Base-by-base conservation (phyloP, 495 filamentous ascomycete genomes). In the Aspergillus ellipticus region DNA sequence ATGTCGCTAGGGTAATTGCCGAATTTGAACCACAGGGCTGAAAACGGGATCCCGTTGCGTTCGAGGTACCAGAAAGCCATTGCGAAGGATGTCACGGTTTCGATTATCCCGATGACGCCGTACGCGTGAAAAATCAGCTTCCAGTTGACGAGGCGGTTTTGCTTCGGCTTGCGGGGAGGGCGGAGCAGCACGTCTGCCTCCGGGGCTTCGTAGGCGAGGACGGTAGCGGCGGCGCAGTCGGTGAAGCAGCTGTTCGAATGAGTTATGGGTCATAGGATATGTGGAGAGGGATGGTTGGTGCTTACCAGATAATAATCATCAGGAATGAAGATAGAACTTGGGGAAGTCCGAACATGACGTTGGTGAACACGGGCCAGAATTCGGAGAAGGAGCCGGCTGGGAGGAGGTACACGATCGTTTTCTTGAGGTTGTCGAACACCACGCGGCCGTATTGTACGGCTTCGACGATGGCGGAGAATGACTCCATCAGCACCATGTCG, bases 401-500 rank as follows among this genome's bases (percentile, higher is more conserved):
- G 0, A 85, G 76, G 1, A 85, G 67, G 51, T 85, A 84, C 1
- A 68, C 63, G 22, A 83, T 75, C 0, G 76, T 79, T 66, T 85
- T 84, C 57, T 82, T 78, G 2, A 83, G 63, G 58, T 84, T 84
- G 52, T 83, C 74, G 60, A 80, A 84, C 0, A 80, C 79, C 0
- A 79, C 58, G 9, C 82, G 63, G 1, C 84, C 84, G 49, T 78
- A 79, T n/a, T 79, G 68, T 5, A 89, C 80, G 0, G 86, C 87
- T 58, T 84, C 82, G 3, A 89, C 81, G n/a, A 89, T 79, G 4
- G 80, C 82, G 3, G 74, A 73, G 60, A 90, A 89, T 0, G 78
- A 81, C 19, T 88, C 86, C 1, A 89, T 70, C 8, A 89, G 72
- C 0, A 89, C 82, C 80, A 89, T 86, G 59, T 88, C 85, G 0